Percentiles rank a stretch among this genome's conserved stretches.
phyloP scores from a whole-genome alignment of 345 rosid species.

The Gynandropsis gynandra region DNA sequence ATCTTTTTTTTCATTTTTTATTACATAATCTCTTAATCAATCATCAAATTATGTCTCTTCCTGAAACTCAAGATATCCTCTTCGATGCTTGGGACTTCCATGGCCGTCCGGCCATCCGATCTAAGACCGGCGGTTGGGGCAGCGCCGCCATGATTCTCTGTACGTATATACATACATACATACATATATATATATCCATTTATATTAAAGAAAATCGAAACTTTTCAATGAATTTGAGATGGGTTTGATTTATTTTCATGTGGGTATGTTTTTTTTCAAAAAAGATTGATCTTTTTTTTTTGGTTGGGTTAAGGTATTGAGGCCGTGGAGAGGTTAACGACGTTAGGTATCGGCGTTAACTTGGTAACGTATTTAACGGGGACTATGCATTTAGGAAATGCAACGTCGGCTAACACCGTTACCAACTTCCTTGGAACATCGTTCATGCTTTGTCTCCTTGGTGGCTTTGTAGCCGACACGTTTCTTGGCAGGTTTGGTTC shows the following conservation, averaged over 20 bases:
- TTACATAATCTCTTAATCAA: neutral
- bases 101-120: slow-evolving; percentile 63
- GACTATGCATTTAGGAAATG: slow-evolving; percentile 88
- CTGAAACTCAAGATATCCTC: slow-evolving; percentile 46
- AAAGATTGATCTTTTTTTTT: neutral
- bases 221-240: neutral
- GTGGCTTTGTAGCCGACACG: slow-evolving; percentile 92
- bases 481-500: slow-evolving; percentile 83
- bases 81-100: slow-evolving; percentile 90
- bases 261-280: neutral
- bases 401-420: slow-evolving; percentile 73
- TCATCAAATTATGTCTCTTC: slow-evolving; percentile 39
- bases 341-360: slow-evolving; percentile 88
- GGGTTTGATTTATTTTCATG: neutral
- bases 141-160: slow-evolving; percentile 93
- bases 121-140: slow-evolving; percentile 80
- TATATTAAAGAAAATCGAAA: neutral
- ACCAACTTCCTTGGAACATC: slow-evolving; percentile 95
- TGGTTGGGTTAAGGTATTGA: slow-evolving; percentile 48
- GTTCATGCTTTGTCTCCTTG: slow-evolving; percentile 88
- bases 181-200: too few relatives aligned
- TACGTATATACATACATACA: slow-evolving; percentile 16
- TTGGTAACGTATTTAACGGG: slow-evolving; percentile 86
- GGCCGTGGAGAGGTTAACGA: slow-evolving; percentile 81
- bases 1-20: neutral